Conservation (phyloP, 2,329 filamentous ascomycete genomes). For the Pseudogymnoascus sp. region DNA sequence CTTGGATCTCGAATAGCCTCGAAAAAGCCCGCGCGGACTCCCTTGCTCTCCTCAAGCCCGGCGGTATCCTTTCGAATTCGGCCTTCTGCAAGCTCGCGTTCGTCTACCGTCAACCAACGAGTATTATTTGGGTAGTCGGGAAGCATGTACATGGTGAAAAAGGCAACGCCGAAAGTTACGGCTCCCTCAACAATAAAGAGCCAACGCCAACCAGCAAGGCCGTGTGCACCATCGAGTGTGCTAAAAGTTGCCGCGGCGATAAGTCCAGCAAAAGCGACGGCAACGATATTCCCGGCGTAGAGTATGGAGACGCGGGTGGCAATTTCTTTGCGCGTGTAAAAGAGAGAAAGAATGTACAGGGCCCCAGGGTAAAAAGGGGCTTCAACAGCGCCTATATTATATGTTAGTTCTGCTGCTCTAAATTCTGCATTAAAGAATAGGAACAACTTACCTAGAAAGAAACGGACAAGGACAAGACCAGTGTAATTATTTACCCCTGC, state of each 20-base stretch:
- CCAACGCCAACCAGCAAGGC: constrained; percentile 38
- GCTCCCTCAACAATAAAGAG: constrained; percentile 41
- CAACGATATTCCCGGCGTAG: constrained; percentile 37
- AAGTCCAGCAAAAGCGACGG: constrained; percentile 41
- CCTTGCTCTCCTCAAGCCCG: constrained; percentile 30
- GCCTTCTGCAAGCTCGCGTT: constrained; percentile 33
- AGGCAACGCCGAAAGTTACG: constrained; percentile 43
- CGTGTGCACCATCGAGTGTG: constrained; percentile 13
- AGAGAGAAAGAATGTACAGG: constrained; percentile 42
- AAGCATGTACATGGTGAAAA: constrained; percentile 24
- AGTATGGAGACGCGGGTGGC: constrained; percentile 37
- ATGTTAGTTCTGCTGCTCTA: not conserved
- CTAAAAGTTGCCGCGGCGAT: constrained; percentile 39
- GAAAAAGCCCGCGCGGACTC: constrained; percentile 33
- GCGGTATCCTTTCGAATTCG: constrained; percentile 37
- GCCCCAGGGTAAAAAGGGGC: constrained; percentile 38
- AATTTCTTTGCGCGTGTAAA: constrained; percentile 45
- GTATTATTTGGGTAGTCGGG: constrained; percentile 31
- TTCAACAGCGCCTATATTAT: not conserved
- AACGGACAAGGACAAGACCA: constrained; percentile 32
- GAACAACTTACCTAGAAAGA: constrained; percentile 17
- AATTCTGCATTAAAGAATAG: constrained; percentile 10
- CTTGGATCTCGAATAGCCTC: constrained; percentile 34
- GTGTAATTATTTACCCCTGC: constrained; percentile 32
- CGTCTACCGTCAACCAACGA: constrained; percentile 35